Base-by-base conservation (phyloP, 805 yeast genomes). In the Peterozyma toletana region DNA sequence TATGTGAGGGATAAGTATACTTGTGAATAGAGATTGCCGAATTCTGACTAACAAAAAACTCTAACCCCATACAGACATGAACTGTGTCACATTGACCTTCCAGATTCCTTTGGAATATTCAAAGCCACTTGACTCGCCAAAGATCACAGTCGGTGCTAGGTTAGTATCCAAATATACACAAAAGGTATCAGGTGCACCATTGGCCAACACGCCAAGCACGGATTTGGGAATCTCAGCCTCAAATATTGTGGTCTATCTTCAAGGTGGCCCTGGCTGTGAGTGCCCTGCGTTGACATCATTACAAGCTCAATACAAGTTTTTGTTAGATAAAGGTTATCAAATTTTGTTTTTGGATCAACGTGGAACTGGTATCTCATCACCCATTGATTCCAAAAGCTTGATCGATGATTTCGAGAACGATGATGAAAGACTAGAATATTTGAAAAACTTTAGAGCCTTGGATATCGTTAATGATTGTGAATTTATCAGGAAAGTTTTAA, bases 211-310 rank as follows among this genome's bases (percentile, higher is more conserved):
- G 2, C 52, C 46, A 38, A 33, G 39, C 30, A 37, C 44, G 29
- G 41, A 44, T 1, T 27, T 37, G 7, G 39, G 49, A 5, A 52
- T 52, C 13, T 55, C 66, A 1, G 33, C 17, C 3, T 17, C 41
- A 0, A 69, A 71, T 48, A 49, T 70, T 3, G 55, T 72, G 9
- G 59, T 68, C 16, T 75, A 60, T 47, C 51, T 75, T 34, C 78
- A 75, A 53, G 80, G 80, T 9, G 80, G 80, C 0, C 81, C 81
- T 0, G 80, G 81, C 1, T 72, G 68, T 44, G 70, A 71, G 2
- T 61, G 75, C 38, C 47, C 53, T 2, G 64, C 65, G 3, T 75
- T 76, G 2, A 49, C 59, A 17, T 45, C 66, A 5, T 61, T 63
- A 40, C 51, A 64, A 1, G 67, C 70, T 1, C 54, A 53, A 39